These are phyloP conservation scores for Porphyrellus cyaneotinctus DNA, from an alignment of 768 basidiomycete genomes.

Conservation along the genomic window DNA sequence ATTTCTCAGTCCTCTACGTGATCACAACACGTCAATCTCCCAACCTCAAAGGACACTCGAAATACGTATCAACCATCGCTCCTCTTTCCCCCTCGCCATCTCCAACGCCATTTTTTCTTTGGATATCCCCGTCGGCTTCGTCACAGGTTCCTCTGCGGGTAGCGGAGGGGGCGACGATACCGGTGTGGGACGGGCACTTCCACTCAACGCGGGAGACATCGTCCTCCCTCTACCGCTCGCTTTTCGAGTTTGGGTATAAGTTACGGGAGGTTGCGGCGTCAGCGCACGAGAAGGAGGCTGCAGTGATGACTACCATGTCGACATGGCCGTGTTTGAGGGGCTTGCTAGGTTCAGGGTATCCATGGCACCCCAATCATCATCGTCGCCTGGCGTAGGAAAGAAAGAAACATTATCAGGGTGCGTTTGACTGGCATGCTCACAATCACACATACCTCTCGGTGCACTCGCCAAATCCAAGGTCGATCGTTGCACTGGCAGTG, in stretches of 20 bases:
- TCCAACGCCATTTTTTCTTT: no score
- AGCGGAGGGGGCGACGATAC: constrained; percentile 22
- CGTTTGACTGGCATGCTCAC: no score
- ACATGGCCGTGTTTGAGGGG: not conserved
- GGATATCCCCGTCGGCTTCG: constrained; percentile 46
- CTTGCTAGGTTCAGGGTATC: not conserved
- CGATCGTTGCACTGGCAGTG: no score
- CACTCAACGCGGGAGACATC: constrained; percentile 13
- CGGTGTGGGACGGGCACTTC: constrained; percentile 19
- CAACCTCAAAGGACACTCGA: not conserved
- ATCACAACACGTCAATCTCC: not conserved
- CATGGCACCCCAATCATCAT: constrained; percentile 24
- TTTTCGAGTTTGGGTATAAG: constrained; percentile 5
- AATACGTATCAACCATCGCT: constrained; percentile 72
- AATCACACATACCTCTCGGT: no score
- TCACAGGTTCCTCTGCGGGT: constrained; percentile 9
- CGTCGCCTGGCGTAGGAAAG: not conserved
- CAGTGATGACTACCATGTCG: constrained; percentile 18
- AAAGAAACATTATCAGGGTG: no score
- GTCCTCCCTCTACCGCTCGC: not conserved
- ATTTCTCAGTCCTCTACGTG: constrained; percentile 63
- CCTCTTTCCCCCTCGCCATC: constrained; percentile 88
- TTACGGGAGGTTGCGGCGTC: constrained; percentile 22
- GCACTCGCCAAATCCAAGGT: no score
- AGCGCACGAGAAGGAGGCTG: constrained; percentile 12